These are phyloP conservation scores for Plenodomus biglobosus DNA, from an alignment of 2,329 filamentous ascomycete species.

Conservation along the genomic window DNA sequence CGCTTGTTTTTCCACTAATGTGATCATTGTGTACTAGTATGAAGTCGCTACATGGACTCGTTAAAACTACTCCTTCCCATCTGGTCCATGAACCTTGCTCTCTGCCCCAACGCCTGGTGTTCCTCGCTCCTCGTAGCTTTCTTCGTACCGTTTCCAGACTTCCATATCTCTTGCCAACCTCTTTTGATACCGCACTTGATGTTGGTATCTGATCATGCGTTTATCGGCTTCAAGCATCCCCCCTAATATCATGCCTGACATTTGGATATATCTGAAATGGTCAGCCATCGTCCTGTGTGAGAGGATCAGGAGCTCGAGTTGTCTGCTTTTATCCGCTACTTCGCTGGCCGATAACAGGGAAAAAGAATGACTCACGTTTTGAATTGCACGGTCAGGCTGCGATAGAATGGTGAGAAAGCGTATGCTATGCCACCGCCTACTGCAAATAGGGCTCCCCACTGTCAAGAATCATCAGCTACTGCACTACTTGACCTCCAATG, in stretches of 20 bases:
- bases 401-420: slow-evolving; percentile 69
- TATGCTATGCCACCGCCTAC: slow-evolving; percentile 65
- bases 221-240: slow-evolving; percentile 75
- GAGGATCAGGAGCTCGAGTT: too few species aligned
- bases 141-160: slow-evolving; percentile 68
- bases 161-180: slow-evolving; percentile 65
- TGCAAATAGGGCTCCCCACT: slow-evolving; percentile 70
- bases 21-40: too few species aligned
- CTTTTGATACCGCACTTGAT: slow-evolving; percentile 64
- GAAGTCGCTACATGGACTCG: too few species aligned
- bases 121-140: slow-evolving; percentile 55
- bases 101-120: slow-evolving; percentile 43
- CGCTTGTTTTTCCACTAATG: too few species aligned
- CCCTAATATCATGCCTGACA: slow-evolving; percentile 82
- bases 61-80: slow-evolving; percentile 4
- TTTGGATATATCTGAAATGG: slow-evolving; percentile 69
- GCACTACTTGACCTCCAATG: neutral
- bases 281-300: slow-evolving; percentile 2
- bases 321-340: too few species aligned
- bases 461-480: neutral
- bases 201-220: slow-evolving; percentile 67
- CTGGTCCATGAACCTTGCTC: slow-evolving; percentile 25
- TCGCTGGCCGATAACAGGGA: neutral
- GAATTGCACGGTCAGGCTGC: slow-evolving; percentile 51
- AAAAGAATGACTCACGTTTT: slow-evolving; percentile 30